Conservation (phyloP, 306 rosid genomes). For the Trichosanthes cucumerina region DNA sequence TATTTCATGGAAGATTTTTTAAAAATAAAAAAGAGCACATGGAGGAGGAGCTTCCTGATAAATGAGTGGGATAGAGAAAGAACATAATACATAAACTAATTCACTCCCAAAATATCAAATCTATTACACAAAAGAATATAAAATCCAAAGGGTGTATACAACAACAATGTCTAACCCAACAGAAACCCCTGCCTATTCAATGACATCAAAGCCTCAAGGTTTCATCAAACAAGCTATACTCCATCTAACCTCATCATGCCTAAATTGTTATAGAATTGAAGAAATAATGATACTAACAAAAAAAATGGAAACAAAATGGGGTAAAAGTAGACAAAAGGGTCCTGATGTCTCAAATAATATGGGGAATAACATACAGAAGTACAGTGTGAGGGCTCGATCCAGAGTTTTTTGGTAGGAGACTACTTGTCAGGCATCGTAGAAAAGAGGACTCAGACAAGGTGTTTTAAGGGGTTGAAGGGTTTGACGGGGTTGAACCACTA, state of each 20-base stretch:
- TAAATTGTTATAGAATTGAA: neutral
- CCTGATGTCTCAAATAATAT: neutral
- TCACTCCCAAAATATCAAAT: neutral
- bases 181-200: neutral
- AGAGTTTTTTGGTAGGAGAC: neutral
- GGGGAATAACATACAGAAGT: neutral
- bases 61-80: neutral
- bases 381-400: neutral
- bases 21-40: neutral
- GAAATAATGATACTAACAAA: neutral
- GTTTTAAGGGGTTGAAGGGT: neutral
- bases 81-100: too few species aligned
- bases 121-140: neutral
- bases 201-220: neutral
- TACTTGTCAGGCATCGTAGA: neutral
- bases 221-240: neutral
- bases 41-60: neutral
- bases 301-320: neutral
- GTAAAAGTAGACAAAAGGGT: neutral
- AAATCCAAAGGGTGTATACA: neutral
- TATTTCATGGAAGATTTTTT: too few species aligned
- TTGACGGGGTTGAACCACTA: neutral
- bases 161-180: conserved; percentile 1
- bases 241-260: neutral
- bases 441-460: neutral